phyloP scores from a whole-genome alignment of 2,329 filamentous ascomycete species.

The Colletotrichum sidae region DNA sequence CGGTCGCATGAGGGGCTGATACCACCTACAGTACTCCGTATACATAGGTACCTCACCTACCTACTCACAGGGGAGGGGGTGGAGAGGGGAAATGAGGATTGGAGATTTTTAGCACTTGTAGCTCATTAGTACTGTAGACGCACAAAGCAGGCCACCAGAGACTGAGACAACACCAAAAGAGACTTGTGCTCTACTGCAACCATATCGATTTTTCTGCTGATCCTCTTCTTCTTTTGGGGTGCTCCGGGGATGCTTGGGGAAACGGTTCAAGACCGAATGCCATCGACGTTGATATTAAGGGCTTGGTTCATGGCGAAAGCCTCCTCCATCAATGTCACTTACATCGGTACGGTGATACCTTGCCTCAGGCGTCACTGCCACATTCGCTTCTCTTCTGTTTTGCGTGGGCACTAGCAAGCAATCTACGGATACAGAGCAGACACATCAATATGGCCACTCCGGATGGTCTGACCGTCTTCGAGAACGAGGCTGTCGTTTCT shows the following conservation, averaged over 20 bases:
- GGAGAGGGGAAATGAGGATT: constrained; percentile 36
- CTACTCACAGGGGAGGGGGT: constrained; percentile 23
- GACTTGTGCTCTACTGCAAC: too few relatives aligned
- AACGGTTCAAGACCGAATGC: not conserved
- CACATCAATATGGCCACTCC: too few relatives aligned
- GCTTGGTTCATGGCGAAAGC: constrained; percentile 11
- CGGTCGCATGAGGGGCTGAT: too few relatives aligned
- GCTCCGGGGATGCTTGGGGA: constrained; percentile 13
- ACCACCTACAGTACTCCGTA: too few relatives aligned
- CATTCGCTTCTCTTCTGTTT: not conserved
- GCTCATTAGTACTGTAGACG: constrained; percentile 4
- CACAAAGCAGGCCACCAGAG: not conserved
- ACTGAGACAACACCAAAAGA: too few relatives aligned
- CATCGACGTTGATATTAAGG: constrained; percentile 10
- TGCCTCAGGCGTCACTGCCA: constrained; percentile 6
- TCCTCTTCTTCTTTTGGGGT: constrained; percentile 25
- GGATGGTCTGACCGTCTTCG: too few relatives aligned
- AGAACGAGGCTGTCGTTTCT: too few relatives aligned
- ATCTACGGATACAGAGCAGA: too few relatives aligned
- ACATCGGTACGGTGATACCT: too few relatives aligned
- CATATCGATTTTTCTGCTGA: constrained; percentile 6
- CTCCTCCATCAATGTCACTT: not conserved
- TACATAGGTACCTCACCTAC: not conserved
- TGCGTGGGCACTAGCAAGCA: too few relatives aligned
- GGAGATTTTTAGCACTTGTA: constrained; percentile 30